Conservation (phyloP, 345 rosid species). For the Tarenaya hassleriana region DNA sequence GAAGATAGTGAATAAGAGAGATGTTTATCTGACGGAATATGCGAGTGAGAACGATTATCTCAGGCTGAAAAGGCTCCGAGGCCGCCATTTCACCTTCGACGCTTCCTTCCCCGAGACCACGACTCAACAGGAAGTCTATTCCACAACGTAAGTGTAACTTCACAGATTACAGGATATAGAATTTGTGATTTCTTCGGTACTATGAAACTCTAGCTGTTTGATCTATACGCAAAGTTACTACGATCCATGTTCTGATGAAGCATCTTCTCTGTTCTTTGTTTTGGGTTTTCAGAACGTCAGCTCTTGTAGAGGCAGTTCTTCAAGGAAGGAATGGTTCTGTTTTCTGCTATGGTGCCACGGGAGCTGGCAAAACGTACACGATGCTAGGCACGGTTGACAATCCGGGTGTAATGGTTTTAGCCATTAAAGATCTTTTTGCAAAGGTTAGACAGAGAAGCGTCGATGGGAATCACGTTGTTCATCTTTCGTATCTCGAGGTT, state of each 20-base stretch:
- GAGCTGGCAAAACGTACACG: slow-evolving; percentile 93
- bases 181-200: no score
- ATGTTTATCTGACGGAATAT: slow-evolving; percentile 79
- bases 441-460: slow-evolving; percentile 80
- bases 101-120: slow-evolving; percentile 77
- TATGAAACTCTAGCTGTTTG: no score
- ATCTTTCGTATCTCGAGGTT: slow-evolving; percentile 90
- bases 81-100: slow-evolving; percentile 85
- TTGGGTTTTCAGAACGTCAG: slow-evolving; percentile 65
- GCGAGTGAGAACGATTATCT: slow-evolving; percentile 75
- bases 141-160: slow-evolving; percentile 78
- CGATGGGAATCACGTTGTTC: slow-evolving; percentile 85
- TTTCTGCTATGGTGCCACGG: slow-evolving; percentile 97
- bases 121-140: slow-evolving; percentile 73
- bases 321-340: slow-evolving; percentile 95
- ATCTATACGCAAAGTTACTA: no score
- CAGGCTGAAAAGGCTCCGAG: slow-evolving; percentile 81
- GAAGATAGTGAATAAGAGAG: slow-evolving; percentile 67
- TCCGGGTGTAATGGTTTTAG: slow-evolving; percentile 98
- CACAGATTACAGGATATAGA: no score
- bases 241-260: no score
- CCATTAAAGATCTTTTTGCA: slow-evolving; percentile 82
- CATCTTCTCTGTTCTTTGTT: not conserved
- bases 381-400: slow-evolving; percentile 88
- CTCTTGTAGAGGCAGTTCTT: slow-evolving; percentile 78